Percentiles rank a stretch among this genome's conserved stretches.
phyloP scores from a whole-genome alignment of 2,329 filamentous ascomycete species.

The Verticillium klebahnii region DNA sequence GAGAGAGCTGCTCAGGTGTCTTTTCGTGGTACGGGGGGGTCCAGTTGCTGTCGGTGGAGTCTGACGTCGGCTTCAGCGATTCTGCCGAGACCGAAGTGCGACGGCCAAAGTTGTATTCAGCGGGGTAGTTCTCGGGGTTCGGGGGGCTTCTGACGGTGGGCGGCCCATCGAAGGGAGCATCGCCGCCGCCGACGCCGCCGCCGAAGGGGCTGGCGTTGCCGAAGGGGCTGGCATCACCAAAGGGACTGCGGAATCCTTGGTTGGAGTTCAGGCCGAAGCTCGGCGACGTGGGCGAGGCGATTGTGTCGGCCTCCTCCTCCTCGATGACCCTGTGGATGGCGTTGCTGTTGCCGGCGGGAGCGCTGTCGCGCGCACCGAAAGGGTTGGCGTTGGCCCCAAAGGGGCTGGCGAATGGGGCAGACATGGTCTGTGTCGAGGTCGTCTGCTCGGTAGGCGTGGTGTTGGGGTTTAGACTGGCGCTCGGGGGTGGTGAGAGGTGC shows the following conservation, averaged over 20 bases:
- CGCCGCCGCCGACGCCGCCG: conserved; percentile 14
- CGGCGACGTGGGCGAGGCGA: conserved; percentile 69
- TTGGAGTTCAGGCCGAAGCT: conserved; percentile 43
- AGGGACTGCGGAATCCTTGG: conserved; percentile 44
- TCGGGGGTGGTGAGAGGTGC: neutral
- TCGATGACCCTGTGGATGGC: conserved; percentile 60
- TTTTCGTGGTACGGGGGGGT: conserved; percentile 82
- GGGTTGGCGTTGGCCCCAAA: conserved; percentile 67
- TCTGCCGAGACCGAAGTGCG: conserved; percentile 96
- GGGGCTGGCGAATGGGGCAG: conserved; percentile 73
- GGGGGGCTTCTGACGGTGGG: conserved; percentile 42
- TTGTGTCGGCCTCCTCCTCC: conserved; percentile 75
- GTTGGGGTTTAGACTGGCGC: neutral
- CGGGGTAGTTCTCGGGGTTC: conserved; percentile 70
- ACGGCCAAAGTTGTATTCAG: conserved; percentile 88
- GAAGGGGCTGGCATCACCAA: conserved; percentile 33
- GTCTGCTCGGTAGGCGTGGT: neutral
- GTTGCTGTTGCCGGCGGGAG: conserved; percentile 32
- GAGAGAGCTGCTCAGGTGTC: conserved; percentile 70
- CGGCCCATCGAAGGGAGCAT: conserved; percentile 41
- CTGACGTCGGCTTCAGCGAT: conserved; percentile 83
- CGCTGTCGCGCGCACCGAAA: conserved; percentile 48
- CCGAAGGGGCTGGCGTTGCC: conserved; percentile 1
- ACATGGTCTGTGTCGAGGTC: conserved; percentile 48
- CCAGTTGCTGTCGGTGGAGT: conserved; percentile 80